Conservation (phyloP, 305 asterid species). For the Fraxinus nigra region DNA sequence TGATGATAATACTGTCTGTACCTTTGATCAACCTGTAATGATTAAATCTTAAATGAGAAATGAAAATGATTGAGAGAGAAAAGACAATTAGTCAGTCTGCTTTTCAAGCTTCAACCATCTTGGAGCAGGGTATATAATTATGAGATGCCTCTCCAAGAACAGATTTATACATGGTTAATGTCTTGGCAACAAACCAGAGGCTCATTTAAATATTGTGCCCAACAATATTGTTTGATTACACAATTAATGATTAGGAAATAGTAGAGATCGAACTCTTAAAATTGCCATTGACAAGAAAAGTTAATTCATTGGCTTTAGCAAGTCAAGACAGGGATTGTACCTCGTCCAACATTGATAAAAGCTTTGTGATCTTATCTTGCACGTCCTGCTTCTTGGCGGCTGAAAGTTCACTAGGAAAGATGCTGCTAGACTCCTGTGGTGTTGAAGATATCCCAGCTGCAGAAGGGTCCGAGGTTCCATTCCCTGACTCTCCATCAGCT, state of each 20-base stretch:
- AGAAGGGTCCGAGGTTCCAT: constrained; percentile 43
- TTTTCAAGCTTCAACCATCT: background rate
- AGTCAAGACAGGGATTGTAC: constrained; percentile 34
- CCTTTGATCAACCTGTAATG: constrained; percentile 70
- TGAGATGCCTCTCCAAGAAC: background rate
- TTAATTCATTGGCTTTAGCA: background rate
- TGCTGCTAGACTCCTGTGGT: constrained; percentile 34
- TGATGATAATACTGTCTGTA: constrained; percentile 84
- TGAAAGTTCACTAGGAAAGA: constrained; percentile 44
- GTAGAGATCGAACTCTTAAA: background rate
- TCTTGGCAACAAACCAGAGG: background rate
- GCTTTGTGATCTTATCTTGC: constrained; percentile 67
- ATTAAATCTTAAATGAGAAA: constrained; percentile 20
- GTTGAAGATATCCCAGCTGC: constrained; percentile 33
- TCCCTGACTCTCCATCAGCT: constrained; percentile 36
- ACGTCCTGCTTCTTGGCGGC: constrained; percentile 70
- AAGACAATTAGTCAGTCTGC: background rate
- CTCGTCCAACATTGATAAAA: constrained; percentile 82
- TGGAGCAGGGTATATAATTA: background rate
- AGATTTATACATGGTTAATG: background rate
- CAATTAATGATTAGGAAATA: background rate
- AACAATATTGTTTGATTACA: background rate
- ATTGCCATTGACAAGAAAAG: background rate
- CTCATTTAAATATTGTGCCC: background rate
- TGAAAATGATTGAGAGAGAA: background rate